phyloP scores from a whole-genome alignment of 2,329 filamentous ascomycete genomes.

The Beauveria sp. region DNA sequence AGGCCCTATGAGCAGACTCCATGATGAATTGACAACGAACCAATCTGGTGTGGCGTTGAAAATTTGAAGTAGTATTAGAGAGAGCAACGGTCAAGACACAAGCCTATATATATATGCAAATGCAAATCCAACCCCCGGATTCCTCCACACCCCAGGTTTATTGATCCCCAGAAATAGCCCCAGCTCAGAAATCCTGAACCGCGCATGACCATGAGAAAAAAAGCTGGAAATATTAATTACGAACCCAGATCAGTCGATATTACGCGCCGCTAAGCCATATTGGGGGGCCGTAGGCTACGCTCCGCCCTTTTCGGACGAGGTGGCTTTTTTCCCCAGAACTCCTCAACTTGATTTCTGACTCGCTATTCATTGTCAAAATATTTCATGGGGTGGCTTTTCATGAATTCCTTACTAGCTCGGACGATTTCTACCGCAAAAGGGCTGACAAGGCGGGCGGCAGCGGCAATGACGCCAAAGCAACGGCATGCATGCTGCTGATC shows the following conservation, averaged over 20 bases:
- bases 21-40: background rate
- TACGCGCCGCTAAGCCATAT: conserved; percentile 7
- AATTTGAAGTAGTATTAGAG: background rate
- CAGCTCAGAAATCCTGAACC: background rate
- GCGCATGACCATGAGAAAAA: conserved; percentile 9
- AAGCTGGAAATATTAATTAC: background rate
- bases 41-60: background rate
- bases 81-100: conserved; percentile 9
- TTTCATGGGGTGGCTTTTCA: background rate
- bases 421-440: background rate
- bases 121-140: background rate
- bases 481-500: background rate
- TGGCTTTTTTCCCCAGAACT: background rate
- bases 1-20: conserved; percentile 14
- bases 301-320: conserved; percentile 7
- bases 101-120: background rate
- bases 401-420: background rate
- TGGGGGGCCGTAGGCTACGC: conserved; percentile 12
- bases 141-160: conserved; percentile 11
- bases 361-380: background rate
- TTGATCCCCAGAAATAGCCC: background rate
- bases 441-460: background rate
- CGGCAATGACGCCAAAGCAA: background rate
- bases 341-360: conserved; percentile 2
- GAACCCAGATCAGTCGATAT: background rate